phyloP scores from a whole-genome alignment of 192 early-diverging fungal species.

The Kickxella alabastrina region DNA sequence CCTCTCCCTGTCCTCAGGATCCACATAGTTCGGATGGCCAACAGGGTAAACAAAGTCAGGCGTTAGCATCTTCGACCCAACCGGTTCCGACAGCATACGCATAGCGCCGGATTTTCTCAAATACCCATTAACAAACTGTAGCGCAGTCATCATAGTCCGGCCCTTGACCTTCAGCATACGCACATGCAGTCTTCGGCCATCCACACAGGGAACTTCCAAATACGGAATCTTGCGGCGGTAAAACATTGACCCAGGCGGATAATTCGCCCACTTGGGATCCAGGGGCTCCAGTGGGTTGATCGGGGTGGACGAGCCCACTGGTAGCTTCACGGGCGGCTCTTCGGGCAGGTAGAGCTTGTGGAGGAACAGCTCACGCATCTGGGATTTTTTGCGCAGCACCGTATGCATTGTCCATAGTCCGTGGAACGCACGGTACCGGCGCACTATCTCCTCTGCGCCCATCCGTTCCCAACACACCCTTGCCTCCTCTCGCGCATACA shows the following conservation, averaged over 20 bases:
- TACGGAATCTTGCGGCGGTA: constrained; percentile 16
- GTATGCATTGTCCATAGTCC: too few relatives aligned
- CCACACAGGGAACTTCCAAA: constrained; percentile 28
- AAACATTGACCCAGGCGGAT: constrained; percentile 26
- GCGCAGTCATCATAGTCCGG: constrained; percentile 9
- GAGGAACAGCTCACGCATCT: too few relatives aligned
- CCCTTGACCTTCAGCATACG: constrained; percentile 1
- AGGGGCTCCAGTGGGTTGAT: constrained; percentile 3
- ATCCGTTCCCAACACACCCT: too few relatives aligned
- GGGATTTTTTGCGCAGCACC: too few relatives aligned
- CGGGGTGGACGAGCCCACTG: too few relatives aligned
- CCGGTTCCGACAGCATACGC: neutral
- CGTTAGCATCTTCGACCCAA: neutral
- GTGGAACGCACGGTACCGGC: too few relatives aligned
- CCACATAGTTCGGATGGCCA: neutral
- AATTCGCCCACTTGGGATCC: neutral
- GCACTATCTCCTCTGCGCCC: too few relatives aligned
- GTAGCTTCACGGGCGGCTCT: too few relatives aligned
- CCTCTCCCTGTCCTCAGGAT: too few relatives aligned
- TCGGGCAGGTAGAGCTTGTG: constrained; percentile 6
- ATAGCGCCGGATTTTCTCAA: constrained; percentile 1
- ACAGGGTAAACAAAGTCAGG: neutral
- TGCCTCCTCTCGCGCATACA: too few relatives aligned
- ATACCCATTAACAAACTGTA: constrained; percentile 16
- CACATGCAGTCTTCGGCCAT: constrained; percentile 13